A percentile compares a stretch with the other conserved stretches of the same genome.
Evolutionary conservation across 345 rosid species (phyloP).

Genomic region (Excoecaria agallocha): DNA sequence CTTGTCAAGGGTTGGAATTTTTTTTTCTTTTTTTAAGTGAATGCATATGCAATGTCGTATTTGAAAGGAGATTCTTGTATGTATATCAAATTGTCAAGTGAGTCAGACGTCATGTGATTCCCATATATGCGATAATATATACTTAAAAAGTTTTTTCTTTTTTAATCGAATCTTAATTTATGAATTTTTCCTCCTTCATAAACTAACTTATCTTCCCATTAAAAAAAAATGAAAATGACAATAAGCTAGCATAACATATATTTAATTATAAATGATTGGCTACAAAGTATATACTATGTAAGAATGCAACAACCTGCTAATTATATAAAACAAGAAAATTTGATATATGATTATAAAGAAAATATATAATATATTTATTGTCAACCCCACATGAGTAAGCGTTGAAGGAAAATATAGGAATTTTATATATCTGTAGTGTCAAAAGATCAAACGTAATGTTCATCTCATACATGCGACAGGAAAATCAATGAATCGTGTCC

Average conservation of each 20-base stretch:
- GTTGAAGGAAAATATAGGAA: neutral
- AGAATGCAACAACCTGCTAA: neutral
- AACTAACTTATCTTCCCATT: neutral
- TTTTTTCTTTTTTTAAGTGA: neutral
- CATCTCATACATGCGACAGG: too few relatives aligned
- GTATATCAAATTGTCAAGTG: neutral
- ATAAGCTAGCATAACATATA: neutral
- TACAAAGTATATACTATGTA: neutral
- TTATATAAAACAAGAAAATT: neutral
- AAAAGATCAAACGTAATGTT: neutral
- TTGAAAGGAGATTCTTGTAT: neutral
- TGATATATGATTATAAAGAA: neutral
- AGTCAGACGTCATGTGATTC: neutral
- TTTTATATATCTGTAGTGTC: neutral
- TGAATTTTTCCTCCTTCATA: neutral
- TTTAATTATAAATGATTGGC: neutral
- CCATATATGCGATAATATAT: neutral
- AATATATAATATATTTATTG: neutral
- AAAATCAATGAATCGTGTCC: neutral
- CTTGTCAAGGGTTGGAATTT: too few relatives aligned
- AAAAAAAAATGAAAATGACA: slow-evolving; percentile 3
- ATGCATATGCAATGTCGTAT: neutral
- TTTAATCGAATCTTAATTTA: neutral
- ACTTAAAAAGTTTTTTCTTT: neutral
- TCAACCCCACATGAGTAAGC: neutral